Conservation (phyloP, 2,329 filamentous ascomycete species). For the Ophiostoma pallidulum region DNA sequence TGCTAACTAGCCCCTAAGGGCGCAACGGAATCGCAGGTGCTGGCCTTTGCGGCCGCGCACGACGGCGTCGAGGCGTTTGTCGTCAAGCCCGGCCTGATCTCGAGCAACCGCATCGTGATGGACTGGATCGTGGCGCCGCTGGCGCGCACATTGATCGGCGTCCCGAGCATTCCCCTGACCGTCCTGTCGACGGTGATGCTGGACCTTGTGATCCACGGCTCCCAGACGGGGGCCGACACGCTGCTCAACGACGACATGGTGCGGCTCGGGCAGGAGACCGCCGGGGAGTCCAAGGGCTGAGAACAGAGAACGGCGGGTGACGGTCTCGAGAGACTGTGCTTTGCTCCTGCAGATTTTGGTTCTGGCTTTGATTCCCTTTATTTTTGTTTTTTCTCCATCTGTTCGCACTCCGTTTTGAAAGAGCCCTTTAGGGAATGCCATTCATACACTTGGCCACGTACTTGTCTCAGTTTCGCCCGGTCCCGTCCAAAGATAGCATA, state of each 20-base stretch:
- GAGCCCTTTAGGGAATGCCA: too few species aligned
- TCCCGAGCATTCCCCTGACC: constrained; percentile 27
- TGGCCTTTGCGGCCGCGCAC: constrained; percentile 32
- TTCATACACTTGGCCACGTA: too few species aligned
- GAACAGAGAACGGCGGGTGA: too few species aligned
- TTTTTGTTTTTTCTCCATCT: too few species aligned
- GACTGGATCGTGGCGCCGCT: constrained; percentile 17
- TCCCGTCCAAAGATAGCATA: too few species aligned
- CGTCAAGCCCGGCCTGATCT: constrained; percentile 35
- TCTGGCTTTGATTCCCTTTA: too few species aligned
- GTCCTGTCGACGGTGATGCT: constrained; percentile 35
- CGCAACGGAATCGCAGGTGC: constrained; percentile 34
- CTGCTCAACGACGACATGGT: constrained; percentile 31
- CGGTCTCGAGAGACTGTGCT: too few species aligned
- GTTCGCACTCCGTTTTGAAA: too few species aligned
- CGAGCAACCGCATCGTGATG: constrained; percentile 19
- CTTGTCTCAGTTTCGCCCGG: too few species aligned
- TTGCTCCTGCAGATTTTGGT: too few species aligned
- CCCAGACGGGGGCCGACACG: constrained; percentile 38
- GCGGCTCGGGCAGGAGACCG: too few species aligned
- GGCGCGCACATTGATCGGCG: constrained; percentile 18
- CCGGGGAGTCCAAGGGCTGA: too few species aligned
- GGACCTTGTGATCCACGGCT: constrained; percentile 34
- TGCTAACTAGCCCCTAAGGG: constrained; percentile 27
- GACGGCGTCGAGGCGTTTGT: constrained; percentile 30